Conservation (phyloP, 1,139 yeast genomes). For the Kurtzmaniella quercitrusa region DNA sequence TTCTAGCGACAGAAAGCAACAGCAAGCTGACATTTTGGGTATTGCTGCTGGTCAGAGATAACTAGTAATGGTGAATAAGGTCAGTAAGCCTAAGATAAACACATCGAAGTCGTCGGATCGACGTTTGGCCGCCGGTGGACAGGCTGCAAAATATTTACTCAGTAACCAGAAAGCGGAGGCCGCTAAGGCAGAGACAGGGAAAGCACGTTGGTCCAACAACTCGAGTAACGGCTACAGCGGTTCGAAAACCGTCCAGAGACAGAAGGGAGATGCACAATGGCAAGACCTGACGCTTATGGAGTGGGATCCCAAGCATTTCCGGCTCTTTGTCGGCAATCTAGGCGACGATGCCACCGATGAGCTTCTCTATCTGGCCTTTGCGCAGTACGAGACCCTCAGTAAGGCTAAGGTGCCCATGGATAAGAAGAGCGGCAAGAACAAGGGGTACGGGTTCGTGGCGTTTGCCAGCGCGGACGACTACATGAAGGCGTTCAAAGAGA, state of each 20-base stretch:
- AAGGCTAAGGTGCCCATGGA: constrained; percentile 56
- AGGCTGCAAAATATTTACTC: constrained; percentile 39
- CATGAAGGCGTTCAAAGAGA: constrained; percentile 64
- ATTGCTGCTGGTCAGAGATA: background rate
- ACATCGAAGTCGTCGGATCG: constrained; percentile 48
- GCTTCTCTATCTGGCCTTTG: constrained; percentile 48
- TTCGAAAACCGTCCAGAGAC: constrained; percentile 32
- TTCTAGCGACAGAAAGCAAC: too few species aligned
- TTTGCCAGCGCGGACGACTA: constrained; percentile 61
- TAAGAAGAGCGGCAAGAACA: constrained; percentile 37
- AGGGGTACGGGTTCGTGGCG: constrained; percentile 72
- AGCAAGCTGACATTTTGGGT: too few species aligned
- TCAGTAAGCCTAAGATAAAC: constrained; percentile 16
- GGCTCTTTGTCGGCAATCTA: constrained; percentile 71
- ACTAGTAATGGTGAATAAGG: background rate
- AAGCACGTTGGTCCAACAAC: constrained; percentile 2
- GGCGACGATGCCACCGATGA: constrained; percentile 66
- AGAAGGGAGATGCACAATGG: constrained; percentile 47
- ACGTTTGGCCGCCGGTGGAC: constrained; percentile 44
- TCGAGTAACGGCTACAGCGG: constrained; percentile 1
- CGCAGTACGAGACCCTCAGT: constrained; percentile 43
- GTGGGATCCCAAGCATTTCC: constrained; percentile 67
- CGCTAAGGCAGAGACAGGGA: constrained; percentile 3
- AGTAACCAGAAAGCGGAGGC: constrained; percentile 2
- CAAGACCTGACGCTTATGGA: constrained; percentile 44